These are phyloP conservation scores for Globisporangium radiosum DNA, from an alignment of 352 stramenopile genomes.

Conservation along the genomic window DNA sequence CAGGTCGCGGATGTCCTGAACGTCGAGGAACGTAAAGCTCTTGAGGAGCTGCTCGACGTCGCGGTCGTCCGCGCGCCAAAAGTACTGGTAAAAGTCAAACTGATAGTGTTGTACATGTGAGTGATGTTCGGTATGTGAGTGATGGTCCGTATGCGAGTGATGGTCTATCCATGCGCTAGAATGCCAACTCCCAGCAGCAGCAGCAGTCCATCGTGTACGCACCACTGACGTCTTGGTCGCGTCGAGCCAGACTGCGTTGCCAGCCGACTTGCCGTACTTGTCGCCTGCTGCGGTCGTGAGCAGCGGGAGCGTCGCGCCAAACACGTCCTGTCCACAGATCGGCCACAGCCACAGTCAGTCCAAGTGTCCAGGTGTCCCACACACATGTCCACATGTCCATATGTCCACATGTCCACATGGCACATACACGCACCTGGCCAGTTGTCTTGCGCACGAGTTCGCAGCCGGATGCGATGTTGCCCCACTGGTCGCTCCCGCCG, in stretches of 20 bases:
- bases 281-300: constrained; percentile 96
- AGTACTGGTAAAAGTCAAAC: constrained; percentile 94
- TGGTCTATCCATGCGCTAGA: no score
- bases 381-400: constrained; percentile 16
- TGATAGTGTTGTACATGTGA: constrained; percentile 13
- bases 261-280: constrained; percentile 99
- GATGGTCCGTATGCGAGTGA: not conserved
- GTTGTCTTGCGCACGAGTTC: constrained; percentile 94
- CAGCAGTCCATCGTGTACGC: constrained; percentile 36
- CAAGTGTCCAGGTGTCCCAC: not conserved
- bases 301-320: constrained; percentile 94
- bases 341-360: not conserved
- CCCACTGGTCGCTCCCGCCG: constrained; percentile 99
- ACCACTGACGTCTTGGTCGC: constrained; percentile 90
- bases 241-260: constrained; percentile 98
- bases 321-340: constrained; percentile 54
- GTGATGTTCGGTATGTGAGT: not conserved
- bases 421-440: constrained; percentile 26
- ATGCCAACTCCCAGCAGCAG: no score
- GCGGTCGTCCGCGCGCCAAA: constrained; percentile 80
- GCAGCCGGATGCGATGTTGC: constrained; percentile 97
- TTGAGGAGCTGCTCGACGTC: constrained; percentile 96
- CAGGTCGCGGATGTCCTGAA: constrained; percentile 91
- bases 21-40: constrained; percentile 95
- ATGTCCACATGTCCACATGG: constrained; percentile 7